Percentiles rank a stretch among this genome's conserved stretches.
Conservation (phyloP, 306 rosid species). For the Chamaecrista fasciculata region DNA sequence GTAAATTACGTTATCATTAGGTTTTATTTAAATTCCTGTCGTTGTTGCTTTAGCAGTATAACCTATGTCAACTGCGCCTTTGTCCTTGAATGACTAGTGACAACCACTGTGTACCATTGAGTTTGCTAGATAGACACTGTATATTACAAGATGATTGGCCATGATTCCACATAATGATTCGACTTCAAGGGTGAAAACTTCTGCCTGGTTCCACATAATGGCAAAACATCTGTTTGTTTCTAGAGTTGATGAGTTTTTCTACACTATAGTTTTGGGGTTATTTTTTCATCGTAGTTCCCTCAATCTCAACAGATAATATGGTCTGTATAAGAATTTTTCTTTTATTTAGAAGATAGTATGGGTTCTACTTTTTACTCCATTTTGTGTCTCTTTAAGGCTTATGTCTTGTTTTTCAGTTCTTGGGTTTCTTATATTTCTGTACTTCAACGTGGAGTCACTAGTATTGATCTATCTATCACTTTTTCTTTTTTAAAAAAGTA, state of each 20-base stretch:
- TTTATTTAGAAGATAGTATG: constrained; percentile 13
- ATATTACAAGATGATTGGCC: neutral
- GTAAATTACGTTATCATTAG: constrained; percentile 33
- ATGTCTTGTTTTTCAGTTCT: neutral
- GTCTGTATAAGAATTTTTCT: neutral
- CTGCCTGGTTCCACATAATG: neutral
- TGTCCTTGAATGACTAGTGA: neutral
- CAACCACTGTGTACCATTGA: neutral
- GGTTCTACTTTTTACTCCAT: neutral
- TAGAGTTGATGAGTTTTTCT: neutral
- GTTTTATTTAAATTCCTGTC: neutral
- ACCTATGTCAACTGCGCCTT: neutral
- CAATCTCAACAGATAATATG: constrained; percentile 4
- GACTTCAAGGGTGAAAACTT: neutral
- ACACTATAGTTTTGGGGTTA: neutral
- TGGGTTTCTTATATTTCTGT: neutral
- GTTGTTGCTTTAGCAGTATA: neutral
- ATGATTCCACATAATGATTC: neutral
- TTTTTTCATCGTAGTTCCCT: neutral
- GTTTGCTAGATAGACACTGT: neutral
- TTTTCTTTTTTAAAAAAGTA: neutral
- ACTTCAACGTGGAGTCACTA: constrained; percentile 5
- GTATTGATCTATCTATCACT: neutral
- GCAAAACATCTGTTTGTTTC: neutral
- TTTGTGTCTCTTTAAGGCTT: neutral